phyloP scores from a whole-genome alignment of 805 yeast species.

The Starmerella cellae region DNA sequence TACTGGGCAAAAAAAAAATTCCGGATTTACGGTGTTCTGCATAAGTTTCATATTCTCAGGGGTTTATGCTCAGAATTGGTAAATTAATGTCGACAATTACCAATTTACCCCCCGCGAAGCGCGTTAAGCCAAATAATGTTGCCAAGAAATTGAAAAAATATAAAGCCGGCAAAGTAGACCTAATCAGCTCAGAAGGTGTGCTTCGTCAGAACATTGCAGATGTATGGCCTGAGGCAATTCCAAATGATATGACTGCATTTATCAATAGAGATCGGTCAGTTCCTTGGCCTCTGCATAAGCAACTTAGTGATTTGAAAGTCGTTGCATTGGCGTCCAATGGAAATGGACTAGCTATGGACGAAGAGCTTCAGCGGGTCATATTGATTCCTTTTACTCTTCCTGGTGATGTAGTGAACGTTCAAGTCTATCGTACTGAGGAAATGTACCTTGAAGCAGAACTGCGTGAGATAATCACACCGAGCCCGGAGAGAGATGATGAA shows the following conservation, averaged over 20 bases:
- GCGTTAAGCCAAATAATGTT: conserved; percentile 4
- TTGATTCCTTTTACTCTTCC: conserved; percentile 79
- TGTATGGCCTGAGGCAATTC: conserved; percentile 31
- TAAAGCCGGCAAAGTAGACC: conserved; percentile 50
- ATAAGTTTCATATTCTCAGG: not conserved
- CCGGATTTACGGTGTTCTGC: not conserved
- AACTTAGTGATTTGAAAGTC: conserved; percentile 45
- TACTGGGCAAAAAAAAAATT: not conserved
- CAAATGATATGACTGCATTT: conserved; percentile 51
- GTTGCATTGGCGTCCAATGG: conserved; percentile 60
- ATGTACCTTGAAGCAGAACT: conserved; percentile 64
- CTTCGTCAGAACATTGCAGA: conserved; percentile 55
- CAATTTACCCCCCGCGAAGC: conserved; percentile 3
- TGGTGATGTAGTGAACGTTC: conserved; percentile 62
- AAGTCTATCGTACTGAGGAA: conserved; percentile 68
- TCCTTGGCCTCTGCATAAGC: conserved; percentile 40
- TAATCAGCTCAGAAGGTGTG: conserved; percentile 71
- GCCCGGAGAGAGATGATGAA: conserved; percentile 40
- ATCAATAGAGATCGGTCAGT: conserved; percentile 37
- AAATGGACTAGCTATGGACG: conserved; percentile 66
- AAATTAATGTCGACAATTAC: not conserved
- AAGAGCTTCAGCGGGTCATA: conserved; percentile 46
- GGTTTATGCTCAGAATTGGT: conserved; percentile 6
- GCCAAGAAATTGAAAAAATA: conserved; percentile 31
- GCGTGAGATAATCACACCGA: conserved; percentile 35